Evolutionary conservation across 306 rosid species (phyloP).

Genomic region (Inga oerstediana): DNA sequence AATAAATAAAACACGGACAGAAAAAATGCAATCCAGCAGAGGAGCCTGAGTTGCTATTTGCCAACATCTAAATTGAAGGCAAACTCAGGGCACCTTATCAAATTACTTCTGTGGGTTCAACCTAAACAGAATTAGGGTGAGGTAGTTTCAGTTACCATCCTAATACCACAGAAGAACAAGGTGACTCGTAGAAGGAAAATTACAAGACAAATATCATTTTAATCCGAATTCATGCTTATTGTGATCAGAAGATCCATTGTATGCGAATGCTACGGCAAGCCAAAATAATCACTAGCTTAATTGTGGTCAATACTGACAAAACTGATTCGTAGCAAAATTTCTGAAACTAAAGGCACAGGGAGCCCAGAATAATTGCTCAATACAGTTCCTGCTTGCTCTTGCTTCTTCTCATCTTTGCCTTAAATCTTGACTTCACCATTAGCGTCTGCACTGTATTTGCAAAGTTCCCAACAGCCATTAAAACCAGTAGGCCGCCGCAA

Average conservation of each 20-base stretch:
- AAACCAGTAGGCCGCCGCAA: constrained; percentile 77
- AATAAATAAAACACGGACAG: not conserved
- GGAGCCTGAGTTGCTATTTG: not conserved
- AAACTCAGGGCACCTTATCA: not conserved
- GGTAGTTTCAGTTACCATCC: constrained; percentile 13
- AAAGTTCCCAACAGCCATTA: constrained; percentile 96
- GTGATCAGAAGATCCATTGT: constrained; percentile 14
- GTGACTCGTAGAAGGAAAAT: constrained; percentile 29
- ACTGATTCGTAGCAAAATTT: constrained; percentile 41
- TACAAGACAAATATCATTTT: constrained; percentile 16
- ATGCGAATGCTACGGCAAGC: constrained; percentile 36
- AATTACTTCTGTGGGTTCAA: not conserved
- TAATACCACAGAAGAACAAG: constrained; percentile 1
- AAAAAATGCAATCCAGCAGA: not conserved
- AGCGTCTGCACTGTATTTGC: constrained; percentile 86
- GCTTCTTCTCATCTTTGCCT: constrained; percentile 93
- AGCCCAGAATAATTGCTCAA: constrained; percentile 38
- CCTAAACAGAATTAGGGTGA: not conserved
- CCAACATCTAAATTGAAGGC: not conserved
- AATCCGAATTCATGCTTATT: constrained; percentile 39
- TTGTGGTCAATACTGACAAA: constrained; percentile 54
- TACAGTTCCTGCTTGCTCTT: constrained; percentile 86
- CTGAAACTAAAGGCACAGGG: constrained; percentile 36
- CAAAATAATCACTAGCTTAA: constrained; percentile 46
- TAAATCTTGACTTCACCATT: constrained; percentile 82